Conservation (phyloP, 768 basidiomycete species). For the Mycena vulgaris region DNA sequence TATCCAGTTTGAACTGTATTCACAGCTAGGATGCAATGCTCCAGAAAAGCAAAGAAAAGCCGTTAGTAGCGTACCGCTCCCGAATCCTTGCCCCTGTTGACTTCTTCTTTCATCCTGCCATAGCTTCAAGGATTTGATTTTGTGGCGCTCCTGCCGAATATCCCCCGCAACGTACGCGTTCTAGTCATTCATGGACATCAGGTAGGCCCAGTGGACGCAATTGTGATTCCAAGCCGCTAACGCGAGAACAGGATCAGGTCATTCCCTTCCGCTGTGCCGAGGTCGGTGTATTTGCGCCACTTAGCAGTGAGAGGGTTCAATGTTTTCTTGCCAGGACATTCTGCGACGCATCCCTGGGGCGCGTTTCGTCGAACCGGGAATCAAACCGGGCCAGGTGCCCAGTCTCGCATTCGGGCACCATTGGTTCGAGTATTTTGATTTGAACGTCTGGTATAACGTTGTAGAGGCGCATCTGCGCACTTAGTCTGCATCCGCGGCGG, state of each 20-base stretch:
- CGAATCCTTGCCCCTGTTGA: not conserved
- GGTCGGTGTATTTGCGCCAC: not conserved
- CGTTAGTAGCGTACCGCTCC: constrained; percentile 11
- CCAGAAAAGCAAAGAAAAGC: constrained; percentile 26
- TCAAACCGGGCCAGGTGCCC: constrained; percentile 42
- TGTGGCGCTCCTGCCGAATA: constrained; percentile 24
- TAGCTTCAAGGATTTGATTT: constrained; percentile 32
- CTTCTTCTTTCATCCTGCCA: not conserved
- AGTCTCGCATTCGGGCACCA: constrained; percentile 46
- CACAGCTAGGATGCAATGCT: constrained; percentile 14
- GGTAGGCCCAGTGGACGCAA: not conserved
- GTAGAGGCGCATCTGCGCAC: constrained; percentile 39
- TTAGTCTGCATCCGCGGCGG: not conserved
- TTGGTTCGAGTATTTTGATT: constrained; percentile 48
- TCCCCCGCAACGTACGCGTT: constrained; percentile 15
- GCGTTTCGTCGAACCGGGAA: constrained; percentile 41
- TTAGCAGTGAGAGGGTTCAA: not conserved
- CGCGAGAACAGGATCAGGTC: constrained; percentile 37
- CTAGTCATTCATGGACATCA: constrained; percentile 29
- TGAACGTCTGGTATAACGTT: constrained; percentile 44
- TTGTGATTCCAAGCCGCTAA: not conserved
- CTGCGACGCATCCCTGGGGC: constrained; percentile 40
- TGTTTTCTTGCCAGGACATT: constrained; percentile 29
- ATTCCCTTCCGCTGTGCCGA: constrained; percentile 40
- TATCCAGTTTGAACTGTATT: not conserved